Conservation (phyloP, 2,329 filamentous ascomycete species). For the Ceratocystis cacaofunesta region DNA sequence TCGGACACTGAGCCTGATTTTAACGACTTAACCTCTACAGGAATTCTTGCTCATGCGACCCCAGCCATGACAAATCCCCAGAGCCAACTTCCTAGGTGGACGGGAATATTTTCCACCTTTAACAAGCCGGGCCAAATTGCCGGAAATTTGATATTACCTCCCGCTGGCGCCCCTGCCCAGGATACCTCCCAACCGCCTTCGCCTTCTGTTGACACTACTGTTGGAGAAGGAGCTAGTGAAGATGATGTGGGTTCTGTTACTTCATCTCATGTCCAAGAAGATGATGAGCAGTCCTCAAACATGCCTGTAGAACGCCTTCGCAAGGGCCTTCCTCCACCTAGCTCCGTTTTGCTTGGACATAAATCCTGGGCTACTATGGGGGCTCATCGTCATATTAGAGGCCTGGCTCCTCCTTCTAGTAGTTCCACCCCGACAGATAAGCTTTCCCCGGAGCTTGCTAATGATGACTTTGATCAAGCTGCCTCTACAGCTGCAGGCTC, state of each 20-base stretch:
- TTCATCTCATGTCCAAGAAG: background rate
- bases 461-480: background rate
- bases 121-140: background rate
- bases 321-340: background rate
- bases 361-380: background rate
- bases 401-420: background rate
- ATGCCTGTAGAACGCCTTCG: background rate
- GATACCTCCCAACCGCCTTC: background rate
- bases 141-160: background rate
- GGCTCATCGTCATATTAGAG: background rate
- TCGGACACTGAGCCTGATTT: slow-evolving; percentile 8
- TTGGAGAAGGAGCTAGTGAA: slow-evolving; percentile 2
- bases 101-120: background rate
- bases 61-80: background rate
- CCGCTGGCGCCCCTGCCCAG: background rate
- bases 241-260: slow-evolving; percentile 4
- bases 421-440: background rate
- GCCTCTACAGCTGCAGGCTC: background rate
- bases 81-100: background rate
- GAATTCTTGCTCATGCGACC: background rate
- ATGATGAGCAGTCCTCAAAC: background rate
- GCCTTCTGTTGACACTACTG: background rate
- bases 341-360: slow-evolving; percentile 1
- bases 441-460: background rate
- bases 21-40: background rate